These are phyloP conservation scores for Teratosphaeria pseudoeucalypti DNA, from an alignment of 2,329 filamentous ascomycete genomes.

Conservation along the genomic window DNA sequence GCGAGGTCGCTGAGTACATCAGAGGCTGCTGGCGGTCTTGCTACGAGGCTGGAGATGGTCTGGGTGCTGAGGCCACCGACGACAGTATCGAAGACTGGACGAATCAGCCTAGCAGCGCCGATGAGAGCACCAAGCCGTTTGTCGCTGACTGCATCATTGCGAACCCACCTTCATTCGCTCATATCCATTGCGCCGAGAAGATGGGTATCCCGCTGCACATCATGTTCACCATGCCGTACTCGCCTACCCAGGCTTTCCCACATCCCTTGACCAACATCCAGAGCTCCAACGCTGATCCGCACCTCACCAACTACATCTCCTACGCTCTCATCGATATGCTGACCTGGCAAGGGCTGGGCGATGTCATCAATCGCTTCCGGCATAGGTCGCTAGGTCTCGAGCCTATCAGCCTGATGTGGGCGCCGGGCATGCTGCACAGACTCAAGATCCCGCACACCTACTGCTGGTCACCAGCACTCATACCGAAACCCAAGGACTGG, in stretches of 20 bases:
- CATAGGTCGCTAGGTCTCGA: constrained; percentile 65
- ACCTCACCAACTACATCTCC: constrained; percentile 71
- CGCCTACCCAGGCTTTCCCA: constrained; percentile 72
- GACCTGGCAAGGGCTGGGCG: constrained; percentile 85
- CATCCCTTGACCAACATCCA: constrained; percentile 79
- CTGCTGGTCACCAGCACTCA: constrained; percentile 73
- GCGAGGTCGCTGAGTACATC: constrained; percentile 69
- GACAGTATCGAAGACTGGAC: constrained; percentile 41
- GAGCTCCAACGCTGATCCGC: constrained; percentile 61
- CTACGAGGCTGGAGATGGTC: constrained; percentile 64
- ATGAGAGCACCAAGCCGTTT: constrained; percentile 50
- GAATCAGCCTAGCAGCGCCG: constrained; percentile 15
- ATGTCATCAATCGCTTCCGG: constrained; percentile 82
- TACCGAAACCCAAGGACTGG: constrained; percentile 74
- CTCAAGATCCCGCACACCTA: constrained; percentile 78
- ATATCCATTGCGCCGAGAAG: constrained; percentile 66
- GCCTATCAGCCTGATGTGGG: constrained; percentile 69
- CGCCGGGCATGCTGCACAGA: constrained; percentile 66
- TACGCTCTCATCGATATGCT: constrained; percentile 83
- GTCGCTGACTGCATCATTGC: constrained; percentile 75
- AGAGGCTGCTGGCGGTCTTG: constrained; percentile 80
- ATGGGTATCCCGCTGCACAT: constrained; percentile 66
- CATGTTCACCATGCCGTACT: constrained; percentile 96
- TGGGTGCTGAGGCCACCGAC: constrained; percentile 26
- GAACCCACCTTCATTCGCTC: constrained; percentile 67